Percentiles rank a stretch among this genome's conserved stretches.
Conservation (phyloP, 768 basidiomycete species). For the Piloderma croceum region DNA sequence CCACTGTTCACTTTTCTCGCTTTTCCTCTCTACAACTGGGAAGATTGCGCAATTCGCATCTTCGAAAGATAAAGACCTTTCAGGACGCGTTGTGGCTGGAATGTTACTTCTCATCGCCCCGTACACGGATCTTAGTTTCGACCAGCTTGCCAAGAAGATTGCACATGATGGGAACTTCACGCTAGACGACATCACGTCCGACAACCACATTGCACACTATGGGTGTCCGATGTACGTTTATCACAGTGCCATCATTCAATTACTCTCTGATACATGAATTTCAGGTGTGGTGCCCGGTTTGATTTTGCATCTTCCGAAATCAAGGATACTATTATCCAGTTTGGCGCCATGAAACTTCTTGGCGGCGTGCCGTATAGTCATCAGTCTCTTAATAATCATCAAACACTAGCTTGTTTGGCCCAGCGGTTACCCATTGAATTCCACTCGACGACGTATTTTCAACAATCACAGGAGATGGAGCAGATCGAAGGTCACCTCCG, state of each 20-base stretch:
- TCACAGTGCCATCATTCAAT: too few relatives aligned
- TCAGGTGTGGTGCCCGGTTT: too few relatives aligned
- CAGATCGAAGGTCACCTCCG: constrained; percentile 31
- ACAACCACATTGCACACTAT: constrained; percentile 11
- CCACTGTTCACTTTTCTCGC: constrained; percentile 9
- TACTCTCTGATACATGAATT: too few relatives aligned
- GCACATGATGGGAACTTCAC: constrained; percentile 6
- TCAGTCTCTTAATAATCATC: constrained; percentile 4
- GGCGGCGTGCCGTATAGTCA: constrained; percentile 5
- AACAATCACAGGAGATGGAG: constrained; percentile 13
- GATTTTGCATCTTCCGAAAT: not conserved
- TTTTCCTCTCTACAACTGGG: constrained; percentile 21
- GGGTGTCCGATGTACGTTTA: constrained; percentile 27
- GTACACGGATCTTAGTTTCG: constrained; percentile 20
- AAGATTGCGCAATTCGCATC: constrained; percentile 11
- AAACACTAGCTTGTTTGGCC: constrained; percentile 18
- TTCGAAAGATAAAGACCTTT: constrained; percentile 4
- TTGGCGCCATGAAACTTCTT: constrained; percentile 13
- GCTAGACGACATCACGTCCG: constrained; percentile 13
- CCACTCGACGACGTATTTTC: constrained; percentile 13
- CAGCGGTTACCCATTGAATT: constrained; percentile 26
- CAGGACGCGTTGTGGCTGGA: constrained; percentile 3
- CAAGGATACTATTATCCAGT: constrained; percentile 10
- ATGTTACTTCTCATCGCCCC: constrained; percentile 7
- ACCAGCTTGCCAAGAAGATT: constrained; percentile 10